These are phyloP conservation scores for Aspergillus uvarum DNA, from an alignment of 2,329 filamentous ascomycete species.

Conservation along the genomic window DNA sequence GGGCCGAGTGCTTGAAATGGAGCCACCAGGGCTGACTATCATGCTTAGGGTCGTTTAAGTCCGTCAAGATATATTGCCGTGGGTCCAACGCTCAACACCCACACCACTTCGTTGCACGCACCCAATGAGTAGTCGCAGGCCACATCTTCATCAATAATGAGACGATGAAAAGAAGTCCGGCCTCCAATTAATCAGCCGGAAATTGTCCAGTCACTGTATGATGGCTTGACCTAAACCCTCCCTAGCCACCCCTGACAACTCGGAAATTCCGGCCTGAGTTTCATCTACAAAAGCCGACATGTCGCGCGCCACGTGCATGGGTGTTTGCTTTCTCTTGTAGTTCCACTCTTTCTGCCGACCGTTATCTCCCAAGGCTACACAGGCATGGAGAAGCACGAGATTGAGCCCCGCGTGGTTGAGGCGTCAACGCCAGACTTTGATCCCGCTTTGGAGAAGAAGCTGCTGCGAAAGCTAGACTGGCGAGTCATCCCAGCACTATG, in stretches of 20 bases:
- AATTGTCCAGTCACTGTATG: background rate
- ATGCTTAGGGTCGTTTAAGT: background rate
- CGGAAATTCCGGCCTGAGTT: background rate
- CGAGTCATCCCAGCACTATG: slow-evolving; percentile 44
- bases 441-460: slow-evolving; percentile 21
- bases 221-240: background rate
- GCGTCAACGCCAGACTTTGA: slow-evolving; percentile 1
- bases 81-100: background rate
- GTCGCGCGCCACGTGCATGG: background rate
- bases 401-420: slow-evolving; percentile 2
- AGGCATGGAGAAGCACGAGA: slow-evolving; percentile 3
- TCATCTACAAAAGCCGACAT: background rate
- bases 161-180: background rate
- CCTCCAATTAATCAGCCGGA: background rate
- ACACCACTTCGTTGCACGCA: background rate
- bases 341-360: background rate
- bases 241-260: background rate
- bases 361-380: background rate
- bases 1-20: background rate
- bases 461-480: slow-evolving; percentile 46
- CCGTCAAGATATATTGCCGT: background rate
- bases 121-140: background rate
- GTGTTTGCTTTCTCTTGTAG: background rate
- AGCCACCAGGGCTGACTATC: background rate
- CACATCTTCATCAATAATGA: background rate